Evolutionary conservation across 345 rosid genomes (phyloP).

Genomic region (Euphorbia tirucalli): DNA sequence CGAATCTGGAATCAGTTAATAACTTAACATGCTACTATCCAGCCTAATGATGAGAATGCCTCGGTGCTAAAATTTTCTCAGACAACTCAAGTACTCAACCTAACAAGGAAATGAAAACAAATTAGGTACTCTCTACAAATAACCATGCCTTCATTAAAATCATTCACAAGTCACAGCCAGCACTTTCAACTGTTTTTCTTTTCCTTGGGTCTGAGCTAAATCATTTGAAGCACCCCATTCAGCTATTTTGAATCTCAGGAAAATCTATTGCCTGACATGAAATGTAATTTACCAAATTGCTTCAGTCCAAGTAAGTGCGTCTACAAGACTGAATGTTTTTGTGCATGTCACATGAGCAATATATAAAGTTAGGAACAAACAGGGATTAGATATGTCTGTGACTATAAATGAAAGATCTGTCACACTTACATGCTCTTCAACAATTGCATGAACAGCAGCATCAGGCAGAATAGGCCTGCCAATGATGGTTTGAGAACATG

Average conservation of each 20-base stretch:
- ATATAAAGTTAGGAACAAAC: not conserved
- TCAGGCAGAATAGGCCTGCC: constrained; percentile 88
- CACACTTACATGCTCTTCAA: constrained; percentile 91
- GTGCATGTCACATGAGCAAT: not conserved
- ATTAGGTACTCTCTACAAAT: not conserved
- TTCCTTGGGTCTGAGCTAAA: not conserved
- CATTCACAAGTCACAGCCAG: not conserved
- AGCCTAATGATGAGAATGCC: not conserved
- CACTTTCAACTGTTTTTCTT: not conserved
- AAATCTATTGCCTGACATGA: not conserved
- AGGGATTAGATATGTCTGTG: not conserved
- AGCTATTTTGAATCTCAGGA: not conserved
- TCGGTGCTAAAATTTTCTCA: not conserved
- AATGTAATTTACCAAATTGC: not conserved
- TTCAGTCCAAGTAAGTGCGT: not conserved
- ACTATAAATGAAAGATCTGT: too few species aligned
- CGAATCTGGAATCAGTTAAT: not conserved
- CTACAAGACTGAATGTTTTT: not conserved
- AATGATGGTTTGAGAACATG: constrained; percentile 63
- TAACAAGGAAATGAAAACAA: not conserved
- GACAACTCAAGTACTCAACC: not conserved
- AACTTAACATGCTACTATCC: not conserved
- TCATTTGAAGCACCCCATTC: not conserved
- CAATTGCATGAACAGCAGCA: constrained; percentile 87
- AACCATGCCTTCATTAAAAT: not conserved